Evolutionary conservation across 2,329 filamentous ascomycete species (phyloP), one percentile per base, ranked within the genome.

Genomic region (Penicillium sp.): DNA sequence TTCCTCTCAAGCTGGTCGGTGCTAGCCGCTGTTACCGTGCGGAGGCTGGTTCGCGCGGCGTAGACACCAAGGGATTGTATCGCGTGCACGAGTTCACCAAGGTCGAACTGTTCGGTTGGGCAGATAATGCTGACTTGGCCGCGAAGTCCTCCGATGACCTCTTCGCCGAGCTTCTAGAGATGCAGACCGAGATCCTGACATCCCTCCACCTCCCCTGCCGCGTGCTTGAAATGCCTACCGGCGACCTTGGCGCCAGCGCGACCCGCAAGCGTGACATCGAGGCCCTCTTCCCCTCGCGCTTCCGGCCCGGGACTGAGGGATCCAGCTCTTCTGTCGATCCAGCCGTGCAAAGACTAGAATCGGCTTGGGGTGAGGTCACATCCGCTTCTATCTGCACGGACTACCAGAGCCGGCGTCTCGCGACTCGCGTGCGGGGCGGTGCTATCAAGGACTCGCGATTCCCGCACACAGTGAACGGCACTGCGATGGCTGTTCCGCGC

Each of bases 61-160:
- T 88, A 22, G 90, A 94, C 62, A 96, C 92, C 1, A 96, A 96
- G 74, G 94, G 94, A 5, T 77, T 99, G 1, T 99, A 97, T 74
- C 87, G 94, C 25, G 94, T 99, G 3, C 94, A 99, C 73, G 94
- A 99, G 73, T 99, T 99, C 74, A 96, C 91, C 25, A 99, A 99
- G 71, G 92, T 99, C 0, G 94, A 99, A 73, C 86, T 99, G 79
- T 97, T 99, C 69, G 91, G 88, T 0, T 99, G 94, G 94, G 88
- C 90, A 4, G 63, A 80, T 27, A 69, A 63, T 31, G 84, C 89
- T 1, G 79, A 48, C 18, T 54, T 49, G 16, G 58, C 63, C 9
- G 45, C 42, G 6, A 57, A 35, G 42, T 57, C 45, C 39, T 73
- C 68, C 11, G 59, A 74, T 61, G 42, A 73, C 71, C 36, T 92